phyloP scores from a whole-genome alignment of 306 rosid genomes.

The Quercus gilva region DNA sequence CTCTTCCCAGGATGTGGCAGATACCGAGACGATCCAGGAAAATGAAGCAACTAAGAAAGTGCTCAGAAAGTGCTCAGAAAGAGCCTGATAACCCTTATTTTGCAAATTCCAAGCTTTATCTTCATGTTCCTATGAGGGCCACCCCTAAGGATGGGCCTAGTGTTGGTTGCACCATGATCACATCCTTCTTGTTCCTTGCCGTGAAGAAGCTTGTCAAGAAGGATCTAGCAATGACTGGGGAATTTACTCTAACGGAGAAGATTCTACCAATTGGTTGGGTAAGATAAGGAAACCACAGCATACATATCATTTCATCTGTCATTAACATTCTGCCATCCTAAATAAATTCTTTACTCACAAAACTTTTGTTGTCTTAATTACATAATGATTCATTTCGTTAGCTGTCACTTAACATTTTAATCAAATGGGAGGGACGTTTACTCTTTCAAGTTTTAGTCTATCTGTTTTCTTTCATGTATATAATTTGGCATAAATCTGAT shows the following conservation, averaged over 20 bases:
- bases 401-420: neutral
- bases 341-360: neutral
- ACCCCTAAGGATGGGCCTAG: constrained; percentile 99
- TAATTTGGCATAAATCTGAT: neutral
- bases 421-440: neutral
- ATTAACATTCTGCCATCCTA: neutral
- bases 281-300: constrained; percentile 27
- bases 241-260: constrained; percentile 88
- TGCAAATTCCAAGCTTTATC: constrained; percentile 79
- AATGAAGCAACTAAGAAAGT: constrained; percentile 29
- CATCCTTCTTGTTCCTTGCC: constrained; percentile 88
- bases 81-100: constrained; percentile 54
- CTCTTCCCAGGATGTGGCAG: constrained; percentile 46
- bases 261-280: constrained; percentile 99
- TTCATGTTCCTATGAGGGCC: constrained; percentile 96
- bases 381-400: neutral
- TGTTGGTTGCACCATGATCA: constrained; percentile 98
- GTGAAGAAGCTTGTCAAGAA: constrained; percentile 80
- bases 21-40: constrained; percentile 34
- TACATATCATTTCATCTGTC: constrained; percentile 8
- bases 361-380: neutral
- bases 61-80: constrained; percentile 57
- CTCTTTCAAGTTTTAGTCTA: neutral
- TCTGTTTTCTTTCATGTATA: neutral
- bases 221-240: constrained; percentile 99